Base-by-base conservation (phyloP, 805 yeast species). In the Brettanomyces nanus region DNA sequence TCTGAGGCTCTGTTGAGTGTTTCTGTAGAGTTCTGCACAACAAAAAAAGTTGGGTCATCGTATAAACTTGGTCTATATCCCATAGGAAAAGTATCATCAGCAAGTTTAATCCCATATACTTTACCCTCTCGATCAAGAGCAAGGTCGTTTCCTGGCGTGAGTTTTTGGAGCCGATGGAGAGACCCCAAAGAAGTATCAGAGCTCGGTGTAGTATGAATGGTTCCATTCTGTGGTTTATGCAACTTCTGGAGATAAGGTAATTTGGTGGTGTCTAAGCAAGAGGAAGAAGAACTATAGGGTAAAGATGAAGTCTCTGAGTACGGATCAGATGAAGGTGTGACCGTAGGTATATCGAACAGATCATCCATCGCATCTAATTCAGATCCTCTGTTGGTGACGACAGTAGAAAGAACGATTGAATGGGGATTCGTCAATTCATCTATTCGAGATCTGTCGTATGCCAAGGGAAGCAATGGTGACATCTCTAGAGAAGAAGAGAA, bases 41-140 rank as follows among this genome's bases (percentile, higher is more conserved):
- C 59, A 32, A 58, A 58, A 35, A 53, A 58, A 2, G 56, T 49
- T 7, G 62, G 61, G 36, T 58, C 63, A 33, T 58, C 62, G 31
- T 54, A 58, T 23, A 54, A 41, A 44, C 56, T 49, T 6, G 59
- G 56, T 9, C 48, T 41, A 33, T 53, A 59, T 27, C 50, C 54
- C 30, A 34, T 42, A 5, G 49, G 66, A 56, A 40, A 56, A 35
- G 45, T 46, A 3, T 54, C 51, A 20, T 52, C 51, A 11, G 53
- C 54, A 4, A 58, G 40, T 7, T 47, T 41, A 19, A 59, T 46
- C 2, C 66, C 66, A 32, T 50, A 58, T 3, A 61, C 64, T 31
- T 59, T 47, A 6, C 65, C 65, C 38, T 71, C 71, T 36, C 63
- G 59, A 45, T 74, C 80, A 21, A 74, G 61, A 0, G 77, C 79